phyloP scores from a whole-genome alignment of 2,329 filamentous ascomycete species.

The Lasiodiplodia sp. region DNA sequence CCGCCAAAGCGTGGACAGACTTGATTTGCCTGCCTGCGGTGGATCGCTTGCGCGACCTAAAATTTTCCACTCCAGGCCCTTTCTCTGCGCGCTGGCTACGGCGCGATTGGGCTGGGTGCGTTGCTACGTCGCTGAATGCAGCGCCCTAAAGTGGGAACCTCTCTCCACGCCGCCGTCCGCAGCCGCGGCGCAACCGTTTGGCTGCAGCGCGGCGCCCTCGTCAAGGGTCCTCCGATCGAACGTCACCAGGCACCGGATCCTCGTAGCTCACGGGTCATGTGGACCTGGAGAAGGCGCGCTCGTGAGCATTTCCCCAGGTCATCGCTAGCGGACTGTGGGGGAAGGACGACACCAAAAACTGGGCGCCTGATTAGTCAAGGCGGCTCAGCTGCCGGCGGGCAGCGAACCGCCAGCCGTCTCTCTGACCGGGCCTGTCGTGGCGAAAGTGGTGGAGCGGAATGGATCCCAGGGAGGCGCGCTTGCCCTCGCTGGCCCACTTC shows the following conservation, averaged over 20 bases:
- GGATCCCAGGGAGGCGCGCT: slow-evolving; percentile 17
- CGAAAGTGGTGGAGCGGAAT: slow-evolving; percentile 24
- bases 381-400: slow-evolving; percentile 15
- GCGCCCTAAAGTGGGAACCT: background rate
- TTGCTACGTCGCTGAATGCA: slow-evolving; percentile 10
- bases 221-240: slow-evolving; percentile 27
- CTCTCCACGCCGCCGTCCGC: background rate
- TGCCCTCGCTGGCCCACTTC: slow-evolving; percentile 20
- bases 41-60: slow-evolving; percentile 20
- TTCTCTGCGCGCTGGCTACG: background rate
- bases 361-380: slow-evolving; percentile 26
- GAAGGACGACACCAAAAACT: slow-evolving; percentile 17
- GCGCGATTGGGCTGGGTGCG: slow-evolving; percentile 20
- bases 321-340: slow-evolving; percentile 29
- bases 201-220: slow-evolving; percentile 13
- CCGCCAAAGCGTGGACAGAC: slow-evolving; percentile 25
- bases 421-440: slow-evolving; percentile 6
- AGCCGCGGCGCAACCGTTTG: background rate
- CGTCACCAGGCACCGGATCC: slow-evolving; percentile 29
- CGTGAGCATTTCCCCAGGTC: slow-evolving; percentile 26
- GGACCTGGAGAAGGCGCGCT: slow-evolving; percentile 28
- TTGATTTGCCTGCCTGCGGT: slow-evolving; percentile 22
- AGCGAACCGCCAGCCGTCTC: slow-evolving; percentile 2
- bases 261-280: slow-evolving; percentile 28
- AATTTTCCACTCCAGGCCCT: slow-evolving; percentile 9